Base-by-base conservation (phyloP, 352 stramenopile genomes). In the Peronospora tabacina region DNA sequence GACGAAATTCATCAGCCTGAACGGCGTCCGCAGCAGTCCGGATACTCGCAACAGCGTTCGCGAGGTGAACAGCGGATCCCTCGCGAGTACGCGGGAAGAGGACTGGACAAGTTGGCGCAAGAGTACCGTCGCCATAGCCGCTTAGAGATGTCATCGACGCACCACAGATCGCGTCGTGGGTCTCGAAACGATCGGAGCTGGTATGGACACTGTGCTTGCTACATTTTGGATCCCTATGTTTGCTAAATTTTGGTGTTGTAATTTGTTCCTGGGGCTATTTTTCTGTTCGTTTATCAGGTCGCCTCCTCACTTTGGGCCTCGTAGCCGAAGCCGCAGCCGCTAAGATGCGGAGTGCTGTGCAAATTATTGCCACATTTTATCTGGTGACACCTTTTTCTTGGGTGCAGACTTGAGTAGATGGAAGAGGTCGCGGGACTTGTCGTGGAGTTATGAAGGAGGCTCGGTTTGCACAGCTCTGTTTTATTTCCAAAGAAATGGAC, bases 281-380 rank as follows among this genome's bases (percentile, higher is more conserved):
- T 44, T 33, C 3, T 28, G n/a, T 26, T 37, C 3, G 35, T 26
- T 44, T 28, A 29, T 33, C 29, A 69, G 61, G 61, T 69, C 61
- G 6, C 60, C 59, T 29, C 44, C 50, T 44, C 51, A 39, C 16
- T 51, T 54, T 44, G 44, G 56, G 11, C 51, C 56, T 54, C 54
- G 61, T 37, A 66, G 46, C 36, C 59, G 59, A n/a, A 68, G 60
- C 44, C 61, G 61, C 5, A 65, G 55, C 36, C 55, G 60, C 44
- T 68, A 62, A 58, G 41, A 6, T 49, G 20, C 13, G 29, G 29
- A 28, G n/a, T 16, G 15, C 19, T 49, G n/a, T 45, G 37, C 4
- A 42, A 30, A 44, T 12, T 16, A n/a, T 57, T 20, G 28, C 26
- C 26, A 13, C 13, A 26, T 10, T 44, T 36, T 7, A 24, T 32